Conservation (phyloP, 441 rosid species). For the Viola pubescens region DNA sequence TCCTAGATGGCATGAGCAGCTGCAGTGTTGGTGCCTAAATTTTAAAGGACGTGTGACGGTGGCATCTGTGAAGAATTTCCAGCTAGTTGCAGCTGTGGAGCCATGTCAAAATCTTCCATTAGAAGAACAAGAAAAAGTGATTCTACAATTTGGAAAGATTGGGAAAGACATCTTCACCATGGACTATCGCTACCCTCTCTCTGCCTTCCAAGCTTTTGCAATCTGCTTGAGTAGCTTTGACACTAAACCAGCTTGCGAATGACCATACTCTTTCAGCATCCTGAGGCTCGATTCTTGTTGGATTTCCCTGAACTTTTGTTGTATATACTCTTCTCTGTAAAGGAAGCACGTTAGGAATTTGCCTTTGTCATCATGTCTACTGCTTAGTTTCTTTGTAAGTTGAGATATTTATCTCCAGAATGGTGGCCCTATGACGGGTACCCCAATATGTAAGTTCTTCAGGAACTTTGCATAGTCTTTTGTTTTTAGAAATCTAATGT, state of each 20-base stretch:
- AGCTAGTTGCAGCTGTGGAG: slow-evolving; percentile 70
- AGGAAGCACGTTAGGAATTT: neutral
- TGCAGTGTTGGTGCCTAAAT: slow-evolving; percentile 93
- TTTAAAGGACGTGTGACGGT: slow-evolving; percentile 88
- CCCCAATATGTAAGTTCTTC: slow-evolving; percentile 14
- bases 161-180: slow-evolving; percentile 92
- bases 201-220: slow-evolving; percentile 93
- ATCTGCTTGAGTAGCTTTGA: slow-evolving; percentile 93
- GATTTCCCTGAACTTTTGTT: neutral
- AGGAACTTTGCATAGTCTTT: slow-evolving; percentile 1
- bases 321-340: neutral
- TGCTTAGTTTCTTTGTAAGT: neutral
- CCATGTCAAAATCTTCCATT: slow-evolving; percentile 40
- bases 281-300: neutral
- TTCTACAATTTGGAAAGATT: slow-evolving; percentile 90
- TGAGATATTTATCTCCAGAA: neutral
- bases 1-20: slow-evolving; percentile 95
- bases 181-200: slow-evolving; percentile 90
- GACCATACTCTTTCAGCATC: slow-evolving; percentile 23
- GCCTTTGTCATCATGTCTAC: neutral
- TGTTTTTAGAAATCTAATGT: slow-evolving; percentile 4
- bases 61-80: slow-evolving; percentile 93
- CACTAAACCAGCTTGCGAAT: slow-evolving; percentile 92
- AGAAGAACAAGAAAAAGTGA: slow-evolving; percentile 73
- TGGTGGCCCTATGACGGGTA: no score